Base-by-base conservation (phyloP, 2,329 filamentous ascomycete species). In the Exophiala xenobiotica region DNA sequence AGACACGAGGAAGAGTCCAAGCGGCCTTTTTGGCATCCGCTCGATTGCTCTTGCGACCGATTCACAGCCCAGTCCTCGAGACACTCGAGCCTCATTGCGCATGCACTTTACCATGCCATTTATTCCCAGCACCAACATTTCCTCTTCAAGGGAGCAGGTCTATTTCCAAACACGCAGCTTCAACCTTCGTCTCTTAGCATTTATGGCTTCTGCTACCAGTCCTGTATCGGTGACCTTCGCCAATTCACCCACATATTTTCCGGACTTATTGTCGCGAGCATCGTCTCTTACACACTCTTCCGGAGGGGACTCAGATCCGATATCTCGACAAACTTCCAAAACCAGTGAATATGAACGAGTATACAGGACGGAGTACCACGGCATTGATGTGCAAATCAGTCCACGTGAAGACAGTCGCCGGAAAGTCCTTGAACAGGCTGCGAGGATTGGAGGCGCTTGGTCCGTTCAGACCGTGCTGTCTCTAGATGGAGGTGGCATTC, bases 381-480 rank as follows among this genome's bases (percentile, higher is more conserved):
- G 20, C 37, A 2, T 40, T 4, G 16, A 18, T 22, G 16, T 11
- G 37, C 16, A 40, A 19, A 18, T 40, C 16, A 22, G 20, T 18
- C 37, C 37, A 16, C 16, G 37, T n/a, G 16, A 40, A 19, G 16
- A 40, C 12, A 40, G 12, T 4, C 37, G 37, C 16, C 16, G 37
- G 37, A 40, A 40, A 40, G 37, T 22, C 6, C 37, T 40, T 16
- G 16, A 40, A 19, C 16, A 40, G 20, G 37, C 37, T 40, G 16
- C 37, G 16, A 18, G 37, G 16, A 22, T 19, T 40, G 37, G 37
- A 40, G 37, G 37, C 16, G 37, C 37, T 4, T 40, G 37, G 37
- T 40, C 37, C 11, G 37, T 40, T 18, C 37, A 40, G 20, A 40
- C 37, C 16, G 37, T 40, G 4, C n/a, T 50, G 18, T 61, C 52